Evolutionary conservation across 495 filamentous ascomycete genomes (phyloP).

Genomic region (Massariosphaeria phaeospora): DNA sequence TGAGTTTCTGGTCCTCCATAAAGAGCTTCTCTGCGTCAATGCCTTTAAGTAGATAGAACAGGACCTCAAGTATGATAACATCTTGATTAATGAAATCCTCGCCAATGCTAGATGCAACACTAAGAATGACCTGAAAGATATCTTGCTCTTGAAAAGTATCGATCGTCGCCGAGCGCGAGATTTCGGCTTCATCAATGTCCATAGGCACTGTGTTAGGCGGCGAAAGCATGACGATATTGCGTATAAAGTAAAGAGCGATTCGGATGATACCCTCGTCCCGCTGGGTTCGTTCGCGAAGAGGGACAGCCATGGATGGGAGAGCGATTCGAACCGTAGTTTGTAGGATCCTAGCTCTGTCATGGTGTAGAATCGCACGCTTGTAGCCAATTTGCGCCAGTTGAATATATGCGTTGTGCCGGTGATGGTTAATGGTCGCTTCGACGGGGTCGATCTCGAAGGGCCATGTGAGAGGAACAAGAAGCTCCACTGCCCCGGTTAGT

Average conservation of each 20-base stretch:
- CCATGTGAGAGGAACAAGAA: constrained; percentile 94
- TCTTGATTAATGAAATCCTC: constrained; percentile 90
- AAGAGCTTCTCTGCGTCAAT: constrained; percentile 83
- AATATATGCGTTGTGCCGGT: constrained; percentile 81
- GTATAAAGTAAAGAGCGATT: constrained; percentile 77
- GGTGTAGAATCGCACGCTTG: constrained; percentile 80
- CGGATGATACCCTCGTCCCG: constrained; percentile 93
- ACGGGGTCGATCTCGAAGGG: constrained; percentile 72
- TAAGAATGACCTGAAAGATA: constrained; percentile 76
- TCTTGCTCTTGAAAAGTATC: constrained; percentile 87
- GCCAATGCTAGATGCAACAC: constrained; percentile 81
- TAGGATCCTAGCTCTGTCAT: constrained; percentile 69
- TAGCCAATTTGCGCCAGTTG: constrained; percentile 83
- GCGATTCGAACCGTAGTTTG: constrained; percentile 72
- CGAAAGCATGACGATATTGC: constrained; percentile 81
- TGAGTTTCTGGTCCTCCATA: constrained; percentile 66
- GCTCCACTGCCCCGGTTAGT: constrained; percentile 54
- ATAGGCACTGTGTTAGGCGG: constrained; percentile 55
- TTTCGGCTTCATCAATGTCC: constrained; percentile 78
- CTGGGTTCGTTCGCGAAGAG: constrained; percentile 65
- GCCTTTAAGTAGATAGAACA: constrained; percentile 90
- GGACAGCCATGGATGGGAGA: constrained; percentile 79
- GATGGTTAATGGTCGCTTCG: constrained; percentile 87
- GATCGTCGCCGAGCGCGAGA: constrained; percentile 80
- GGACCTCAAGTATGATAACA: constrained; percentile 74